phyloP scores from a whole-genome alignment of 129 eudicot genomes.

The Centella asiatica region DNA sequence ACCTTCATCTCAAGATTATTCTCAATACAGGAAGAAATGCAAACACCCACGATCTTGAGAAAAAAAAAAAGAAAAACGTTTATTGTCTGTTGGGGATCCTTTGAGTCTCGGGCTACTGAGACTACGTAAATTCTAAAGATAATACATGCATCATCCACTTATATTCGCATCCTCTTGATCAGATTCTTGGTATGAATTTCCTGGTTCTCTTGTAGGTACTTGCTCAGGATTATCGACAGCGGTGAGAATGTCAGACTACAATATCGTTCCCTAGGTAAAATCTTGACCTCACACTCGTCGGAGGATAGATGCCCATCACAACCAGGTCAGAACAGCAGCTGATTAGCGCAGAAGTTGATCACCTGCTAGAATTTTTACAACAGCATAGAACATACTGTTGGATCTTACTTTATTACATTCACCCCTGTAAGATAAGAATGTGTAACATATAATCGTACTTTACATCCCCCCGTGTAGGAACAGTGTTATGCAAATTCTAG shows the following conservation, averaged over 20 bases:
- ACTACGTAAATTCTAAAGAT: too few relatives aligned
- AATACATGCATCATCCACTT: not conserved
- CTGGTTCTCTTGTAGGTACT: constrained; percentile 44
- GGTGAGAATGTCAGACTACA: constrained; percentile 91
- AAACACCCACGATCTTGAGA: too few relatives aligned
- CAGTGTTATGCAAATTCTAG: not conserved
- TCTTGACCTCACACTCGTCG: constrained; percentile 28
- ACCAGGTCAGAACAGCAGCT: constrained; percentile 32
- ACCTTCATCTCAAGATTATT: not conserved
- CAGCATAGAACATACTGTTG: not conserved
- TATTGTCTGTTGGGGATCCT: too few relatives aligned
- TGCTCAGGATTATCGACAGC: constrained; percentile 65
- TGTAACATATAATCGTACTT: not conserved
- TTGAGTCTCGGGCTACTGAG: too few relatives aligned
- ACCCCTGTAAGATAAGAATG: too few relatives aligned
- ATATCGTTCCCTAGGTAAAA: constrained; percentile 72
- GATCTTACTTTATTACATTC: not conserved
- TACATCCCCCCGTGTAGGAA: too few relatives aligned
- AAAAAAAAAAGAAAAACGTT: too few relatives aligned
- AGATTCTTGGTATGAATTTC: not conserved
- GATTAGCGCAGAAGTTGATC: not conserved
- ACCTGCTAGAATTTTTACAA: not conserved
- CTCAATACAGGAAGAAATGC: too few relatives aligned
- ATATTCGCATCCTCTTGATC: not conserved
- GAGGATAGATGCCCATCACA: constrained; percentile 33